Evolutionary conservation across 2,329 filamentous ascomycete species (phyloP).

Genomic region (Teratosphaeria zuluensis): DNA sequence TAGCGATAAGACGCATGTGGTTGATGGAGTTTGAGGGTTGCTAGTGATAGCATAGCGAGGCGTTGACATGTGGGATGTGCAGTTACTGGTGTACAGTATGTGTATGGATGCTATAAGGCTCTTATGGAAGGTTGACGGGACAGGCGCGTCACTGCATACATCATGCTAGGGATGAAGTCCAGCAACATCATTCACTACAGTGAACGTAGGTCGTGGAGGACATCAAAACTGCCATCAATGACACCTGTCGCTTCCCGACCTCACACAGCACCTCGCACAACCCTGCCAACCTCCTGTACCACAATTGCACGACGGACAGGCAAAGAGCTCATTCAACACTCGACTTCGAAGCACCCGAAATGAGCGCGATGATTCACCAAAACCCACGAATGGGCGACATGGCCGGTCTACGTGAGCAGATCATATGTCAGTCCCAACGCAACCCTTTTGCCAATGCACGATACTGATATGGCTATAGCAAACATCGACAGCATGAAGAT

Average conservation of each 20-base stretch:
- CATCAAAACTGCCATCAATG: background rate
- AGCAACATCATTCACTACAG: background rate
- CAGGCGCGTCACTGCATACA: background rate
- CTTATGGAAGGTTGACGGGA: background rate
- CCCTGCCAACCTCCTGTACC: background rate
- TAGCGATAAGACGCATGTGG: background rate
- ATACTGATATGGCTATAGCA: background rate
- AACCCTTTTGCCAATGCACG: background rate
- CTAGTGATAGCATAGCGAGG: slow-evolving; percentile 1
- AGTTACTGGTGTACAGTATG: background rate
- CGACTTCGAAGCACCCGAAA: background rate
- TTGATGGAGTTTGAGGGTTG: background rate
- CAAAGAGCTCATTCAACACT: background rate
- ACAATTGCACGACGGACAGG: background rate
- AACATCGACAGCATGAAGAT: background rate
- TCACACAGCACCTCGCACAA: background rate
- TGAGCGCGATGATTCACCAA: background rate
- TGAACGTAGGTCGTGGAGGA: background rate
- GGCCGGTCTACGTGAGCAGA: background rate
- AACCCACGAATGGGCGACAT: background rate
- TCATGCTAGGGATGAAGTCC: background rate
- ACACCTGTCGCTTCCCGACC: background rate
- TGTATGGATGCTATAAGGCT: background rate
- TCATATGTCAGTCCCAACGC: background rate
- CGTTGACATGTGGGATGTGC: background rate